Base-by-base conservation (phyloP, 2,329 filamentous ascomycete genomes). In the Fusarium tanahbumbuense region DNA sequence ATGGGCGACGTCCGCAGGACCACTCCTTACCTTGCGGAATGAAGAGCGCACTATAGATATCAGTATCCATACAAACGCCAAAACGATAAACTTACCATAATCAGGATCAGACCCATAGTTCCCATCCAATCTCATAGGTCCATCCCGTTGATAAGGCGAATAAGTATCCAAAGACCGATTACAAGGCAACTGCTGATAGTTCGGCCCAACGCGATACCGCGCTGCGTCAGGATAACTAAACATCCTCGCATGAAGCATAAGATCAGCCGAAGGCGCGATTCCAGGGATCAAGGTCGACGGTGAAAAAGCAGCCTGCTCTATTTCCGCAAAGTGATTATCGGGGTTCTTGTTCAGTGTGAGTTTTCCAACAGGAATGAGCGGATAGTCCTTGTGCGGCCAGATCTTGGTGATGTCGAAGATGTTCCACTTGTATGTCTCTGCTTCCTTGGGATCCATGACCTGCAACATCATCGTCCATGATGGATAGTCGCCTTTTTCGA, bases 281-380 rank as follows among this genome's bases (percentile, higher is more conserved):
- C 86, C 85, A 0, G 84, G 84, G 0, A 86, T 82, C 75, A 87
- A 81, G 53, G 78, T 82, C 6, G 83, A 82, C 0, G 86, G 84
- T 0, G 83, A 85, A 75, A 87, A 87, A 40, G 83, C 83, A 3
- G 83, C 82, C 50, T 86, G 83, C 61, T 86, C 84, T 22, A 86
- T 82, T 52, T 87, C 85, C 8, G 81, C 76, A 62, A 85, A 83
- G 72, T 81, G 86, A 71, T 87, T 85, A 1, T 55, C 56, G 0
- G 49, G 60, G 11, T 62, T 62, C 30, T 62, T 60, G 20, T 62
- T 45, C 18, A 60, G n/a, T 0, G 47, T 49, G 4, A 62, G 55
- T 7, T 52, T 61, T 27, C 59, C 55, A 6, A 60, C 55, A 0
- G 59, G 59, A 12, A 52, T 52, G 0, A 52, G 11, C 4, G 45